Evolutionary conservation across 257 asterid genomes (phyloP).

Genomic region (Solanum ossicruentum): DNA sequence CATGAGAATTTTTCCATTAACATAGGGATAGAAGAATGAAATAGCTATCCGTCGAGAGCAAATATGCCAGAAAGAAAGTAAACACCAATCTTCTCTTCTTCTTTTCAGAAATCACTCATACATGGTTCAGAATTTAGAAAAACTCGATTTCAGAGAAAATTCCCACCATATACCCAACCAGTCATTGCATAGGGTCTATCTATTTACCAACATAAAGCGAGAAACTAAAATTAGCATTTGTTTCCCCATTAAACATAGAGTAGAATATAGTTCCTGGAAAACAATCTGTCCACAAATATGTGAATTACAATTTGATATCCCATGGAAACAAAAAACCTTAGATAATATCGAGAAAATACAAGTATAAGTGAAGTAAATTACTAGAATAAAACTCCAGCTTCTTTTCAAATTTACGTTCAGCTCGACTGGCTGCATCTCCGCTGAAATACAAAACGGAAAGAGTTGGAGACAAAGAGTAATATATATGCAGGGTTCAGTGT

Average conservation of each 20-base stretch:
- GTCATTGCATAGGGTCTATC: not conserved
- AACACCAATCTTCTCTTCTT: not conserved
- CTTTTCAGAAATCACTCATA: not conserved
- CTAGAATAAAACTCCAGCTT: conserved; percentile 56
- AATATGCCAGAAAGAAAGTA: not conserved
- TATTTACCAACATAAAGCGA: not conserved
- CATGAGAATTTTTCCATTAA: not conserved
- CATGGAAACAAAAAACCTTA: not conserved
- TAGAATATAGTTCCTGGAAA: not conserved
- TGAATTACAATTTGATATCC: not conserved
- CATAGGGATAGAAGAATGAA: not conserved
- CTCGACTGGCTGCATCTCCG: conserved; percentile 24
- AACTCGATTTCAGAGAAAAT: not conserved
- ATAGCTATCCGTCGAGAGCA: not conserved
- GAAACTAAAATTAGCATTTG: not conserved
- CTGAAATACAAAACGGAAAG: conserved; percentile 10
- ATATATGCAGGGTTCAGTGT: not conserved
- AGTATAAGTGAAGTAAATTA: conserved; percentile 4
- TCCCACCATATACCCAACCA: not conserved
- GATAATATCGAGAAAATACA: not conserved
- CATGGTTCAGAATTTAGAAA: not conserved
- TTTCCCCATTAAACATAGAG: not conserved
- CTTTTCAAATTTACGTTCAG: conserved; percentile 61
- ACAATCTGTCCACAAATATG: not conserved
- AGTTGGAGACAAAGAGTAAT: not conserved